phyloP scores from a whole-genome alignment of 345 rosid genomes.

The Leavenworthia alabamica region DNA sequence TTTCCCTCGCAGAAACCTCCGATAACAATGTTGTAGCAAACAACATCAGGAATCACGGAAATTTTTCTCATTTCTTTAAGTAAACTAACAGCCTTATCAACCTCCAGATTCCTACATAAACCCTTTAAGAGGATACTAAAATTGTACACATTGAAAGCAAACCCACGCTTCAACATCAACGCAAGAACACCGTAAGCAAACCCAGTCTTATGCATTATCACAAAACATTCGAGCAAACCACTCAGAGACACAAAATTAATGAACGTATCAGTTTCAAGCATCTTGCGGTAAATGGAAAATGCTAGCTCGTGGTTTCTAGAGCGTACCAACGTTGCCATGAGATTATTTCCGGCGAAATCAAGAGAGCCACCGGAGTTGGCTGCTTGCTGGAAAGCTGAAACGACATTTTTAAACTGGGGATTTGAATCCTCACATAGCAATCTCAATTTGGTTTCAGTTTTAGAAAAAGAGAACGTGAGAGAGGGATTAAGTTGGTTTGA shows the following conservation, averaged over 20 bases:
- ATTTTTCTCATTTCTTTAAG: constrained; percentile 37
- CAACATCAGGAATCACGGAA: constrained; percentile 32
- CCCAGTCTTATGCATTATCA: constrained; percentile 28
- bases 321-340: constrained; percentile 44
- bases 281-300: constrained; percentile 38
- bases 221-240: constrained; percentile 49
- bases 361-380: constrained; percentile 34
- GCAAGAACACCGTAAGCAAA: constrained; percentile 45
- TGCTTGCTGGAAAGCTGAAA: constrained; percentile 38
- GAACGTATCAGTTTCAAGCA: constrained; percentile 32
- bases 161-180: constrained; percentile 55
- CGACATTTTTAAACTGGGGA: constrained; percentile 31
- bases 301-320: constrained; percentile 46
- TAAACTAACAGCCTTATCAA: constrained; percentile 32
- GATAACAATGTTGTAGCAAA: constrained; percentile 45
- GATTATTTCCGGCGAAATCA: constrained; percentile 37
- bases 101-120: constrained; percentile 39
- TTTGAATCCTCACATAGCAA: constrained; percentile 38
- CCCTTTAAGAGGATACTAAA: constrained; percentile 51
- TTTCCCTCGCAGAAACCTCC: constrained; percentile 48
- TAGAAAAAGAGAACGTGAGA: constrained; percentile 17
- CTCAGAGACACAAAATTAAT: constrained; percentile 44
- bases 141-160: constrained; percentile 33
- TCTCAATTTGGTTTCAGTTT: constrained; percentile 33
- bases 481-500: not conserved